Base-by-base conservation (phyloP, 306 rosid species). In the Medicago lupulina region DNA sequence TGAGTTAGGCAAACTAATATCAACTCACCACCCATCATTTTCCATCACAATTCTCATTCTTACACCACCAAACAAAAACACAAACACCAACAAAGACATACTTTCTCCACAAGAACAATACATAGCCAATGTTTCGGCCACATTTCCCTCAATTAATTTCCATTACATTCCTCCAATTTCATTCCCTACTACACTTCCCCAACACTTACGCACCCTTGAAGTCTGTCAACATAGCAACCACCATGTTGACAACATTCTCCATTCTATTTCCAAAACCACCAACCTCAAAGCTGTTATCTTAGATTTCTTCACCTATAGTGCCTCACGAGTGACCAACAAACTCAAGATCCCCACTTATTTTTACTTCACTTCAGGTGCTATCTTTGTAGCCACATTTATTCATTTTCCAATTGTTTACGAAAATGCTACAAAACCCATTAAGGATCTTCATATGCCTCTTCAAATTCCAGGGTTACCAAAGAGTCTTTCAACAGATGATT, bases 261-360 rank as follows among this genome's bases (percentile, higher is more conserved):
- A 13, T 5, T 38, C 73, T 25, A 36, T 81, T 2, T 36, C 77
- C 46, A 51, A 75, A 41, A 54, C 49, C 55, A 7, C 74, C 0
- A 76, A 70, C 39, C 3, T 66, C n/a, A 70, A 84, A 25, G 91
- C 89, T 7, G 9, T 88, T 40, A 28, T 88, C 59, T 13, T 87
- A 64, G 88, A 88, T 53, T 76, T 82, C 71, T 53, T 90, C 59
- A 81, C 86, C 74, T 54, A 16, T 34, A 18, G 3, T 40, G 71
- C 53, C 2, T 57, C 78, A 1, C 6, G 67, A 8, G 80, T 86
- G 5, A 36, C 87, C 1, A 59, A 16, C 1, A 59, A 25, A 25
- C 40, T 59, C 25, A n/a, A 59, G 13, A 59, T 59, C 2, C 39
- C 65, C 1, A 59, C 65, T 25, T 59, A 25, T 1, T 59, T 59